Percentiles rank a stretch among this genome's conserved stretches.
phyloP scores from a whole-genome alignment of 192 early-diverging fungal species.

The Backusella tarrabulga region DNA sequence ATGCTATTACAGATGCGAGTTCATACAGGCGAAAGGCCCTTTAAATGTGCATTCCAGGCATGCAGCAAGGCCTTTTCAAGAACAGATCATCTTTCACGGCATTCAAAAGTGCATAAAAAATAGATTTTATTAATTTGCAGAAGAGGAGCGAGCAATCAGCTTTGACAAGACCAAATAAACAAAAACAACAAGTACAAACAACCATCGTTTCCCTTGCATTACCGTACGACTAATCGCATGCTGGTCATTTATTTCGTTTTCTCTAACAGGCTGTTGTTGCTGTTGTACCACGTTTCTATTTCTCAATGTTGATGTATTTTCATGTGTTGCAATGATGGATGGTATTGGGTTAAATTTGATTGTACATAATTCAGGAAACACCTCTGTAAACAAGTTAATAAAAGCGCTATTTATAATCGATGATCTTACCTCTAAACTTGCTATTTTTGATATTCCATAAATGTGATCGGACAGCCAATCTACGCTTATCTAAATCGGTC shows the following conservation, averaged over 20 bases:
- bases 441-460: constrained; percentile 73
- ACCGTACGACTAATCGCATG: constrained; percentile 34
- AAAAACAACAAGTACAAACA: constrained; percentile 55
- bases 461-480: constrained; percentile 77
- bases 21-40: constrained; percentile 69
- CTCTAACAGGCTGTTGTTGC: constrained; percentile 25
- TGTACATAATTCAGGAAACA: constrained; percentile 86
- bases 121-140: background rate
- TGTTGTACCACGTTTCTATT: constrained; percentile 10
- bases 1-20: constrained; percentile 41
- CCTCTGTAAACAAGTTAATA: constrained; percentile 31
- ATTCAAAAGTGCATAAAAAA: constrained; percentile 20
- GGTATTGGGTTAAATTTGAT: constrained; percentile 28
- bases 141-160: constrained; percentile 32
- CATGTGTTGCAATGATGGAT: background rate
- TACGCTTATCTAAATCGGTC: constrained; percentile 71
- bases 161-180: constrained; percentile 56
- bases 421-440: constrained; percentile 66
- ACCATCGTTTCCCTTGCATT: constrained; percentile 56
- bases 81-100: constrained; percentile 47
- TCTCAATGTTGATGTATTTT: background rate
- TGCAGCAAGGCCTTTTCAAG: constrained; percentile 53
- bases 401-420: background rate
- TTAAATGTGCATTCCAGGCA: constrained; percentile 51
- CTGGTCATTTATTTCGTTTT: constrained; percentile 8